These are phyloP conservation scores for Penicillium ucsense DNA, from an alignment of 495 filamentous ascomycete species.

Conservation along the genomic window DNA sequence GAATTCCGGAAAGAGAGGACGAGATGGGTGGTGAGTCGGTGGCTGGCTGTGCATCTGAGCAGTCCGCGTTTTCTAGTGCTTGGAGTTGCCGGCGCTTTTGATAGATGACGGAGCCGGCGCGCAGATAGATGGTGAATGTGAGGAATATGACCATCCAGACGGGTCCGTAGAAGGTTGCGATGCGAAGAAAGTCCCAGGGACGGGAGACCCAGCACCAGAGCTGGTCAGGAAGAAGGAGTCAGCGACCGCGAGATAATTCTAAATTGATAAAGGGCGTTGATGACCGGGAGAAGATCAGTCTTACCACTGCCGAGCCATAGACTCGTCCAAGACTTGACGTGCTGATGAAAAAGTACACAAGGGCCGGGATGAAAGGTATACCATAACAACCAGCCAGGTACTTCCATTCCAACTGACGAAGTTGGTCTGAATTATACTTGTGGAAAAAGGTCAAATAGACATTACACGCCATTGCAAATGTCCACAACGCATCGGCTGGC, in stretches of 20 bases:
- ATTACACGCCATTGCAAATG: slow-evolving; percentile 78
- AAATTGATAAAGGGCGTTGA: not conserved
- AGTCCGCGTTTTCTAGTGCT: slow-evolving; percentile 32
- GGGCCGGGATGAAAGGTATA: slow-evolving; percentile 58
- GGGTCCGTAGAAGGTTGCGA: slow-evolving; percentile 73
- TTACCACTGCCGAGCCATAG: slow-evolving; percentile 65
- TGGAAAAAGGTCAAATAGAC: slow-evolving; percentile 81
- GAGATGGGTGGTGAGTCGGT: slow-evolving; percentile 36
- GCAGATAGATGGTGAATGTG: slow-evolving; percentile 65
- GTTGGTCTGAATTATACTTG: slow-evolving; percentile 56
- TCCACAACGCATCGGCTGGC: slow-evolving; percentile 71
- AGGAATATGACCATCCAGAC: slow-evolving; percentile 69
- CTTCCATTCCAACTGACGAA: slow-evolving; percentile 60
- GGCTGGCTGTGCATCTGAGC: slow-evolving; percentile 10
- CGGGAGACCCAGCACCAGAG: slow-evolving; percentile 77
- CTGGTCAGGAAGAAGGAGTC: slow-evolving; percentile 10
- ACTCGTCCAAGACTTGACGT: slow-evolving; percentile 40
- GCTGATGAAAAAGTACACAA: slow-evolving; percentile 57
- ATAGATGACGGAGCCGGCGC: slow-evolving; percentile 64
- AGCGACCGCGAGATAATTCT: not conserved
- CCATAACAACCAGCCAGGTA: slow-evolving; percentile 71
- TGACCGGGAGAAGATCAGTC: slow-evolving; percentile 1
- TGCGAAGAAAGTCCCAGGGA: slow-evolving; percentile 62
- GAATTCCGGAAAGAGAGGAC: slow-evolving; percentile 48
- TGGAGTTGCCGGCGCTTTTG: slow-evolving; percentile 36